Percentiles rank a stretch among this genome's conserved stretches.
phyloP scores from a whole-genome alignment of 2,329 filamentous ascomycete genomes.

The Capronia epimyces region DNA sequence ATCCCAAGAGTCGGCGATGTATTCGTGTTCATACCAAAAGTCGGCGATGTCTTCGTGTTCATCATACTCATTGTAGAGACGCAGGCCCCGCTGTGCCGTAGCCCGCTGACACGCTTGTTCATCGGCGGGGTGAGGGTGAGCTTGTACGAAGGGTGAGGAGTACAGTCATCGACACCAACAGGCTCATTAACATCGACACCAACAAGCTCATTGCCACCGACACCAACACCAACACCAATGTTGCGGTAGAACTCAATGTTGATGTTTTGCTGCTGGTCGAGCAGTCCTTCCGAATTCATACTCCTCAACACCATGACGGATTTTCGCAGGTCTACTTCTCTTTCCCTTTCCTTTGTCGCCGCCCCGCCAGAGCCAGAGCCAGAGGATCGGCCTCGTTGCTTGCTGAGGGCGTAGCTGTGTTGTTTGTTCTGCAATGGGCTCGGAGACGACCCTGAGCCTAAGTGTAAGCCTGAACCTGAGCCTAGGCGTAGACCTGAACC shows the following conservation, averaged over 20 bases:
- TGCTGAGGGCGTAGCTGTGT: conserved; percentile 13
- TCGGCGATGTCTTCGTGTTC: too few species aligned
- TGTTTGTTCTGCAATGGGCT: conserved; percentile 23
- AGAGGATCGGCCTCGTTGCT: background rate
- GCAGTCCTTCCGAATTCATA: conserved; percentile 25
- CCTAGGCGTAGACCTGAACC: too few species aligned
- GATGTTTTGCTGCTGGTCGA: conserved; percentile 8
- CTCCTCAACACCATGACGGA: conserved; percentile 32
- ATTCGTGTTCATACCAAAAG: too few species aligned
- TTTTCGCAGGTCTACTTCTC: conserved; percentile 33
- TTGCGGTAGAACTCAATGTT: background rate
- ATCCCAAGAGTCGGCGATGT: too few species aligned
- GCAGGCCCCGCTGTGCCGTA: conserved; percentile 7
- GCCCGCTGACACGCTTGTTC: conserved; percentile 14
- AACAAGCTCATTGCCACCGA: too few species aligned
- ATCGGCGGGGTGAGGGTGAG: conserved; percentile 6
- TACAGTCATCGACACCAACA: background rate
- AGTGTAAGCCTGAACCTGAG: too few species aligned
- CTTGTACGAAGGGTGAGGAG: background rate
- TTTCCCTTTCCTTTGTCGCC: background rate
- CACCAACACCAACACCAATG: too few species aligned
- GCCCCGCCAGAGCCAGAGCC: background rate
- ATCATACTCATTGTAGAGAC: conserved; percentile 10
- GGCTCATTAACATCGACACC: too few species aligned
- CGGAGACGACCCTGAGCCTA: conserved; percentile 7